Evolutionary conservation across 129 eudicot genomes (phyloP).

Genomic region (Sambucus nigra): DNA sequence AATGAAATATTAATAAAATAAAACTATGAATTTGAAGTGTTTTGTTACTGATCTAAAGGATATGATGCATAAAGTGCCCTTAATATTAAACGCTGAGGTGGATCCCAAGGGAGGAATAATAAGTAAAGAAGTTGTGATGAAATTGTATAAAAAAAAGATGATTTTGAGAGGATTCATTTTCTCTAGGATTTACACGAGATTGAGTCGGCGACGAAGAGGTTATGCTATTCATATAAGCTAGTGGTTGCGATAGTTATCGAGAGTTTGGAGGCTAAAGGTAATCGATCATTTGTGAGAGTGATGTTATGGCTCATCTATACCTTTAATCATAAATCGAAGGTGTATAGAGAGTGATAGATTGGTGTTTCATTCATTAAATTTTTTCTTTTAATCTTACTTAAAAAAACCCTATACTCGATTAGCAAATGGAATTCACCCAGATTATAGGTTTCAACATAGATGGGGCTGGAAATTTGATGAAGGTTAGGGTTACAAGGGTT

Average conservation of each 20-base stretch:
- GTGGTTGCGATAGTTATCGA: conserved; percentile 61
- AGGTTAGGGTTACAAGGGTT: too few species aligned
- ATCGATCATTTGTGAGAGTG: too few species aligned
- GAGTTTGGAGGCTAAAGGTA: conserved; percentile 65
- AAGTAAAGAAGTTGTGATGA: conserved; percentile 77
- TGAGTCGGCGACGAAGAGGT: conserved; percentile 70
- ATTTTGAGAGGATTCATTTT: conserved; percentile 43
- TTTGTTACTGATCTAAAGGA: conserved; percentile 59
- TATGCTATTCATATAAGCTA: conserved; percentile 63
- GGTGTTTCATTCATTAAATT: too few species aligned
- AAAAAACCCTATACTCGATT: too few species aligned
- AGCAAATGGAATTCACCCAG: too few species aligned
- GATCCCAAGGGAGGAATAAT: conserved; percentile 86
- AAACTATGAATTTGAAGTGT: conserved; percentile 32
- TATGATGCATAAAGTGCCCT: conserved; percentile 69
- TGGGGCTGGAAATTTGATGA: too few species aligned
- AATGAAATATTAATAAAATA: conserved; percentile 51
- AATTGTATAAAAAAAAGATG: conserved; percentile 42
- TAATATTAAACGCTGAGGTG: conserved; percentile 60
- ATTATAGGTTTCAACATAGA: too few species aligned
- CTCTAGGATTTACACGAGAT: conserved; percentile 72
- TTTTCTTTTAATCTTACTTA: too few species aligned
- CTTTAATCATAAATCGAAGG: too few species aligned
- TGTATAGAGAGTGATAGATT: too few species aligned
- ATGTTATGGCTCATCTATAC: too few species aligned